These are phyloP conservation scores for Eucalyptus pauciflora DNA, from an alignment of 345 rosid genomes.

Conservation along the genomic window DNA sequence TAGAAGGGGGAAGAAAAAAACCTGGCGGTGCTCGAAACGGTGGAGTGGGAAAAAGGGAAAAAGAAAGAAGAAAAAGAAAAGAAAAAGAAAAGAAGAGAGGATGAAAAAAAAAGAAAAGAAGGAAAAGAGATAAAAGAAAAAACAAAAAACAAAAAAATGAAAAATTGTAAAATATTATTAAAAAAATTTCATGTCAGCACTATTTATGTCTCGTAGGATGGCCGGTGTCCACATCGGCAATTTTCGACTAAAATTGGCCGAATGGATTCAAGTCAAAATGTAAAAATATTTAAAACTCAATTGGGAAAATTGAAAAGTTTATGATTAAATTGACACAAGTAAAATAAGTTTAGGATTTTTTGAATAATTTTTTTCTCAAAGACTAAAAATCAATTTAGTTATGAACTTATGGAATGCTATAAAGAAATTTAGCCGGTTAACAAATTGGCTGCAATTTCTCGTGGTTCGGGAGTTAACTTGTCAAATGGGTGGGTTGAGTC, in stretches of 20 bases:
- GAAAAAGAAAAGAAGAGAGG: too few relatives aligned
- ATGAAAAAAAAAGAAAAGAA: too few relatives aligned
- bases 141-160: rapidly evolving
- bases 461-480: rapidly evolving
- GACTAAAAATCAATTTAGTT: neutral
- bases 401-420: neutral
- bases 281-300: too few relatives aligned
- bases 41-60: neutral
- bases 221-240: rapidly evolving
- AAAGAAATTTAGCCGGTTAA: neutral
- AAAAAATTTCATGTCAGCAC: too few relatives aligned
- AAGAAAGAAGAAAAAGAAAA: too few relatives aligned
- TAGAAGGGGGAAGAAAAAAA: neutral
- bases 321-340: rapidly evolving
- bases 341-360: rapidly evolving
- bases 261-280: neutral
- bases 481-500: too few relatives aligned
- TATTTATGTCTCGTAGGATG: rapidly evolving
- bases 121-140: neutral
- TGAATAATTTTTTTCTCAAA: too few relatives aligned
- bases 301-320: rapidly evolving
- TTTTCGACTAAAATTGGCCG: rapidly evolving
- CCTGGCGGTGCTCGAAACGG: neutral
- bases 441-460: neutral
- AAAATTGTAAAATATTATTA: too few relatives aligned